Percentiles rank a stretch among this genome's conserved stretches.
Evolutionary conservation across 805 yeast genomes (phyloP).

Genomic region (Yamadazyma nakazawae): DNA sequence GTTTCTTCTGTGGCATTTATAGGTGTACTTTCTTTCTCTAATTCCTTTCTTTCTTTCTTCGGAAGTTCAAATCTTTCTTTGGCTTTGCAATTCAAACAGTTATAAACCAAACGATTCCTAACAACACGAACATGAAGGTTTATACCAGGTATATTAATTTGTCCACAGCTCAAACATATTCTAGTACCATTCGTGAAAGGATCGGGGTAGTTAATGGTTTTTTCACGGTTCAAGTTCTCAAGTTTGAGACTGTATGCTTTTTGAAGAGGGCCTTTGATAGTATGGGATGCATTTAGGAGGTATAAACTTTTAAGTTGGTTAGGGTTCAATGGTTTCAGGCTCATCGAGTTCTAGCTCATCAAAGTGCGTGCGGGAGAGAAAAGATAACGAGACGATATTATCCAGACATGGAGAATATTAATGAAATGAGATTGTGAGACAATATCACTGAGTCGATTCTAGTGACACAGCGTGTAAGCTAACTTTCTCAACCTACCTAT

Average conservation of each 20-base stretch:
- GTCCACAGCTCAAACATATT: conserved; percentile 32
- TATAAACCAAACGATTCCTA: conserved; percentile 3
- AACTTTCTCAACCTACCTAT: neutral
- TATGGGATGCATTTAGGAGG: conserved; percentile 29
- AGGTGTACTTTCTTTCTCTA: neutral
- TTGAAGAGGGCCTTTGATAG: conserved; percentile 21
- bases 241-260: conserved; percentile 23
- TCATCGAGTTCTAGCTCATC: neutral
- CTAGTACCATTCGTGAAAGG: conserved; percentile 18
- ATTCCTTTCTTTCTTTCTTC: neutral
- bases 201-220: conserved; percentile 28
- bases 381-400: neutral
- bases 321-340: conserved; percentile 1
- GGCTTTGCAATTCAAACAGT: conserved; percentile 17
- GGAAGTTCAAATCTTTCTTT: neutral
- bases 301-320: conserved; percentile 25
- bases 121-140: conserved; percentile 5
- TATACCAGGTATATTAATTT: conserved; percentile 30
- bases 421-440: too few relatives aligned
- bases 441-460: too few relatives aligned
- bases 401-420: too few relatives aligned
- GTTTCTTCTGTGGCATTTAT: neutral
- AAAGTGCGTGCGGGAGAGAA: neutral
- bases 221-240: conserved; percentile 19
- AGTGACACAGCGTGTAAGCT: too few relatives aligned